Evolutionary conservation across 2,329 filamentous ascomycete genomes (phyloP).

Genomic region (Colletotrichum aenigma): DNA sequence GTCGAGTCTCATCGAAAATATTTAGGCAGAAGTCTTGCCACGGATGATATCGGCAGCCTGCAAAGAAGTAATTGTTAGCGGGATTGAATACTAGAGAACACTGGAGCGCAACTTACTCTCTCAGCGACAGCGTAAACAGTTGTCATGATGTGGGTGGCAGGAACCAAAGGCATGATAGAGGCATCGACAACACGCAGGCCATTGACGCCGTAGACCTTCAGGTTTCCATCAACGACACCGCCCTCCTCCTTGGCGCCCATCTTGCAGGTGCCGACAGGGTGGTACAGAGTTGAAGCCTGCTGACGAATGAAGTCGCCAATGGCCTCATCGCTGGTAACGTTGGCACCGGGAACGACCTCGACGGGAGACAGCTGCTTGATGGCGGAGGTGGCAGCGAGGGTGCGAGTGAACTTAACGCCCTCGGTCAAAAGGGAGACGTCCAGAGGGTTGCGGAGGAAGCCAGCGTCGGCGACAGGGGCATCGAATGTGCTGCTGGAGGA

Average conservation of each 20-base stretch:
- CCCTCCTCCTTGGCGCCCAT: slow-evolving; percentile 34
- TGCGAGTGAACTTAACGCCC: slow-evolving; percentile 36
- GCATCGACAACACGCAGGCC: slow-evolving; percentile 32
- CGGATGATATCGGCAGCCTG: slow-evolving; percentile 11
- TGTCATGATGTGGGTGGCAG: slow-evolving; percentile 32
- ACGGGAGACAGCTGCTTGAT: neutral
- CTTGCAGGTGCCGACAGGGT: slow-evolving; percentile 42
- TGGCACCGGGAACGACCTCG: slow-evolving; percentile 14
- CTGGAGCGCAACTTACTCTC: slow-evolving; percentile 17
- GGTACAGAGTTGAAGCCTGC: slow-evolving; percentile 23
- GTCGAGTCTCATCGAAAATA: neutral
- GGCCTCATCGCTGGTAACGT: slow-evolving; percentile 6
- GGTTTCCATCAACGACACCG: slow-evolving; percentile 33
- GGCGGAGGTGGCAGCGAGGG: slow-evolving; percentile 25
- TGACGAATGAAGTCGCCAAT: slow-evolving; percentile 12
- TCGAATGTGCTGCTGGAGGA: slow-evolving; percentile 35
- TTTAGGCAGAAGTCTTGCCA: neutral
- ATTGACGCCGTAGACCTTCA: slow-evolving; percentile 33
- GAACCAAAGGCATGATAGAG: slow-evolving; percentile 32
- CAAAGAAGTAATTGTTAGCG: neutral
- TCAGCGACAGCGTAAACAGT: slow-evolving; percentile 42
- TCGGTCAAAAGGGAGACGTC: slow-evolving; percentile 35
- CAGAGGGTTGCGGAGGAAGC: slow-evolving; percentile 39
- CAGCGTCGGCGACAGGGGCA: slow-evolving; percentile 41
- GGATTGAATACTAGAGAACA: neutral